Conservation (phyloP, 257 asterid species). For the Verbena officinalis region DNA sequence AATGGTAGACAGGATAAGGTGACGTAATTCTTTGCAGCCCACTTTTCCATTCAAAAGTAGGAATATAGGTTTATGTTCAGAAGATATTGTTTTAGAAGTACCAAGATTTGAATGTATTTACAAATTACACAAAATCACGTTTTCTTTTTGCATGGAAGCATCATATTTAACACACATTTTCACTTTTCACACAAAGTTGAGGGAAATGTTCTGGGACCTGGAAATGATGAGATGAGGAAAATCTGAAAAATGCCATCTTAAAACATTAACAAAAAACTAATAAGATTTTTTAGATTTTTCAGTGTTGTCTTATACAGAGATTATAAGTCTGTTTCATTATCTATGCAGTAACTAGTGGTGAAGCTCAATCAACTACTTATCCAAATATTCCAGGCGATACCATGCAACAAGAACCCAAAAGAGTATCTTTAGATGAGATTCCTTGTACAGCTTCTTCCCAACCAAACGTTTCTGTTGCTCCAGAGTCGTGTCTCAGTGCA, state of each 20-base stretch:
- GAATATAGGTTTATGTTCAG: neutral
- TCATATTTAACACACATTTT: neutral
- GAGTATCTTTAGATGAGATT: slow-evolving; percentile 35
- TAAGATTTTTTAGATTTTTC: no score
- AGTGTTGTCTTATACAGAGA: neutral
- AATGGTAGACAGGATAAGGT: neutral
- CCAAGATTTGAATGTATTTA: neutral
- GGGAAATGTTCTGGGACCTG: neutral
- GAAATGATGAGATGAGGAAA: slow-evolving; percentile 2
- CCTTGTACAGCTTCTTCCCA: slow-evolving; percentile 33
- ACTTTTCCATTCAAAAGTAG: neutral
- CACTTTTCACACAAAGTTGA: neutral
- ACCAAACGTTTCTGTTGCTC: slow-evolving; percentile 38
- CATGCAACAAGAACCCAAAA: slow-evolving; percentile 31
- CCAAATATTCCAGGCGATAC: slow-evolving; percentile 30
- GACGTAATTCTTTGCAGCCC: neutral
- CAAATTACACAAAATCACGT: neutral
- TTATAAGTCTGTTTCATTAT: slow-evolving; percentile 12
- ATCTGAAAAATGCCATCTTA: neutral
- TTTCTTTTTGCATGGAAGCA: slow-evolving; percentile 4
- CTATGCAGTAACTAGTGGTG: slow-evolving; percentile 43
- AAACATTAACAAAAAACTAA: neutral
- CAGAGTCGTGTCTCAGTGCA: slow-evolving; percentile 48
- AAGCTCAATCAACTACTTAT: slow-evolving; percentile 34
- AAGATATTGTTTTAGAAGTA: neutral